Conservation (phyloP, 2,329 filamentous ascomycete species). For the Penicillium nordicum region DNA sequence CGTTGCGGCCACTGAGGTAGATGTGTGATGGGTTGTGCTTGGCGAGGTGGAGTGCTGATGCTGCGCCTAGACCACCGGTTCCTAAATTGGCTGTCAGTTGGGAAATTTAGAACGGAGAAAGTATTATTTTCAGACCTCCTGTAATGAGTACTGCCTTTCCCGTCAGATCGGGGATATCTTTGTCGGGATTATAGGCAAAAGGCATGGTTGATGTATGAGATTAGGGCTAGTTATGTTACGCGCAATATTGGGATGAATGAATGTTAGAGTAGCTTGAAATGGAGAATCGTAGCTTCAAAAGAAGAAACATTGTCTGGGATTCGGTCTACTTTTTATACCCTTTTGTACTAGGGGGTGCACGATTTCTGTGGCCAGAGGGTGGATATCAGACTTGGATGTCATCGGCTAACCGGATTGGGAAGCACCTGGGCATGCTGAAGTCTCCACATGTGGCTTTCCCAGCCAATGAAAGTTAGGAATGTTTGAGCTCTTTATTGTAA, state of each 20-base stretch:
- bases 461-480: not conserved
- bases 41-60: conserved; percentile 39
- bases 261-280: not conserved
- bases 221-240: not conserved
- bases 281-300: not conserved
- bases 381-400: not conserved
- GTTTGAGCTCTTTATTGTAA: not conserved
- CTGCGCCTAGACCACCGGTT: conserved; percentile 45
- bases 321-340: not conserved
- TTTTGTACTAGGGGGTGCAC: not conserved
- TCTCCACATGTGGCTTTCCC: not conserved
- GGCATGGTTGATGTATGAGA: not conserved
- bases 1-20: conserved; percentile 36
- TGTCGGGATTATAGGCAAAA: conserved; percentile 28
- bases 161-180: conserved; percentile 38
- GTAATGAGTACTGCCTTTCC: conserved; percentile 50
- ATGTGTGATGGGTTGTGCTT: conserved; percentile 39
- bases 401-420: not conserved
- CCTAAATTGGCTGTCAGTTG: conserved; percentile 3
- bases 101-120: not conserved
- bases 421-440: not conserved
- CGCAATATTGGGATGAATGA: not conserved
- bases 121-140: conserved; percentile 33
- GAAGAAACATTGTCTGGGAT: no score
- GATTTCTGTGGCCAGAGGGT: not conserved